Evolutionary conservation across 371 early-diverging fungal species (phyloP).

Genomic region (Capillidium heterosporum): DNA sequence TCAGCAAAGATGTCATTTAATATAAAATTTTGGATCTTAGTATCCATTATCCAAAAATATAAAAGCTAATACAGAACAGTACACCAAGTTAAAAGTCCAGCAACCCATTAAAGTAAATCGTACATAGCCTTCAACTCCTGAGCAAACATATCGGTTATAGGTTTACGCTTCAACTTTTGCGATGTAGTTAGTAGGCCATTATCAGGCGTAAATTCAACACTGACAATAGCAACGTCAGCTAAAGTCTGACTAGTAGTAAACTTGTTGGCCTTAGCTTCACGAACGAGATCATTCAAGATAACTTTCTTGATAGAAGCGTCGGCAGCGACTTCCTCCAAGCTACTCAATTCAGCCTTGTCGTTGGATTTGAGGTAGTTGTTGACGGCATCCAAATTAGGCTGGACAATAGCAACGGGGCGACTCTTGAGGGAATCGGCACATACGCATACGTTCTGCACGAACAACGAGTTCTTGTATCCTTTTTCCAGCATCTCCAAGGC

Average conservation of each 20-base stretch:
- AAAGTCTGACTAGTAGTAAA: slow-evolving; percentile 56
- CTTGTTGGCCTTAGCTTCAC: slow-evolving; percentile 27
- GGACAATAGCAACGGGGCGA: slow-evolving; percentile 35
- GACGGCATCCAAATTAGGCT: slow-evolving; percentile 6
- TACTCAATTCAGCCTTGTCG: neutral
- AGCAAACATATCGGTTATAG: slow-evolving; percentile 39
- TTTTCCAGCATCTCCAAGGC: slow-evolving; percentile 95
- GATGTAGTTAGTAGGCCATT: slow-evolving; percentile 77
- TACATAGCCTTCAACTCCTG: slow-evolving; percentile 22
- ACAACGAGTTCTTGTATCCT: slow-evolving; percentile 43
- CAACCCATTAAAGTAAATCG: too few relatives aligned
- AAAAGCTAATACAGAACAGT: too few relatives aligned
- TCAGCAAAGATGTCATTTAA: too few relatives aligned
- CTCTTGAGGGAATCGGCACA: slow-evolving; percentile 54
- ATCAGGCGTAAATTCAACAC: slow-evolving; percentile 77
- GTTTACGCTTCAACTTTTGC: slow-evolving; percentile 75
- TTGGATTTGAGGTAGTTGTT: neutral
- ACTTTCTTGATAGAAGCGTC: neutral
- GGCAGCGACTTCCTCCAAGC: neutral
- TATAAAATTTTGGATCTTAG: too few relatives aligned
- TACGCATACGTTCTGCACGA: slow-evolving; percentile 53
- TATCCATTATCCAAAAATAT: too few relatives aligned
- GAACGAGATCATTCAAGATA: slow-evolving; percentile 17
- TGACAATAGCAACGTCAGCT: slow-evolving; percentile 35
- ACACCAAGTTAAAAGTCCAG: too few relatives aligned